Evolutionary conservation across 2,329 filamentous ascomycete genomes (phyloP), one percentile per base, ranked within the genome.

Genomic region (Botryotinia globosa): DNA sequence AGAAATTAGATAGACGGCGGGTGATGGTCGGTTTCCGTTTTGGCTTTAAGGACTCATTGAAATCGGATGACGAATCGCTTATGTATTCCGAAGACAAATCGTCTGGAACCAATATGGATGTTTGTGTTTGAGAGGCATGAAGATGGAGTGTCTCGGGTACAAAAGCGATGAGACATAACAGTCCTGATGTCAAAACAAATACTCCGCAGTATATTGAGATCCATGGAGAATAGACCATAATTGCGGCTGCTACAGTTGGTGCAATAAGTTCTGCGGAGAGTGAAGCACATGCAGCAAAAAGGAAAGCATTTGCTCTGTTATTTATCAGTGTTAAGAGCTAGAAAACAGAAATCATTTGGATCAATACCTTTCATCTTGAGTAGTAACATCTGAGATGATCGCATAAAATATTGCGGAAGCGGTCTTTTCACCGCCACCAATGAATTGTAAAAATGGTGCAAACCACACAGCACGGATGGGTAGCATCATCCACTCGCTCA

Each of bases 401-500:
- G 82, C 81, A 54, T 78, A 80, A 32, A 83, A 74, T 9, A 78
- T 77, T 44, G 81, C 81, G 0, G 71, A 44, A 1, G 80, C 67
- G 10, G 82, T 80, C 6, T 80, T 77, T 64, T 80, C 78, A 1
- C 82, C 83, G 14, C 82, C 83, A 4, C 83, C 83, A 32, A 81
- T 74, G 8, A 83, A 69, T 29, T 68, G 66, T 34, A 80, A 77
- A 1, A 81, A 63, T 2, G 82, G 80, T 1, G 78, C 76, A 5
- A 83, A 54, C 80, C 81, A 83, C 29, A 83, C 69, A 1, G 82
- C 62, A 44, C 78, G 76, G 4, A 81, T 69, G 12, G 82, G 80
- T 18, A 84, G 71, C 9, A 74, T 74, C 45, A 76, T 75, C 72
- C 78, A 79, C 34, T 83, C 83, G 74, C 78, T 81, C 61, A 81